A percentile compares a stretch with the other conserved stretches of the same genome.
Conservation (phyloP, 2,329 filamentous ascomycete genomes). For the Paecilomyces sp. region DNA sequence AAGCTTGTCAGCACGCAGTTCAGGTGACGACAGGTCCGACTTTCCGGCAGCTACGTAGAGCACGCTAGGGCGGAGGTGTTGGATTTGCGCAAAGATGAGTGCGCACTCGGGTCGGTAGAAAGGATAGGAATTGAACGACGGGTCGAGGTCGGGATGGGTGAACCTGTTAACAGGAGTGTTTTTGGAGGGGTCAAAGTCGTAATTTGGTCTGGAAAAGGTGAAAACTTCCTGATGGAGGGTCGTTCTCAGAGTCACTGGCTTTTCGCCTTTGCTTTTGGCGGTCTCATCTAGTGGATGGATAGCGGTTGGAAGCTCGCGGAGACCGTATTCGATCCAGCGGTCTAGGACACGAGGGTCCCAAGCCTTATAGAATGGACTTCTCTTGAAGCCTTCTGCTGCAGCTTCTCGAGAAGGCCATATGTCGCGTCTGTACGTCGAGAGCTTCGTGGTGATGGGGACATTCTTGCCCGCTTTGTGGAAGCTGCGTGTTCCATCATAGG, state of each 20-base stretch:
- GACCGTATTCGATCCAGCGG: constrained; percentile 62
- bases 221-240: constrained; percentile 80
- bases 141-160: constrained; percentile 41
- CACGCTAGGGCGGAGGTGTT: constrained; percentile 37
- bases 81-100: constrained; percentile 32
- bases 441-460: constrained; percentile 34
- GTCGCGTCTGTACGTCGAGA: constrained; percentile 68
- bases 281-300: constrained; percentile 23
- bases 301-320: constrained; percentile 66
- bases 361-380: constrained; percentile 66
- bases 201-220: constrained; percentile 42
- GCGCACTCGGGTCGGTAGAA: constrained; percentile 40
- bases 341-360: constrained; percentile 81
- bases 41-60: constrained; percentile 40
- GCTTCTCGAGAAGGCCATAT: constrained; percentile 69
- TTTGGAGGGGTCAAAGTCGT: constrained; percentile 51
- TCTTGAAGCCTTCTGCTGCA: constrained; percentile 60
- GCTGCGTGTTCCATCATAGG: constrained; percentile 23
- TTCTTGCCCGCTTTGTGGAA: constrained; percentile 14
- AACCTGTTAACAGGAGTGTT: constrained; percentile 29
- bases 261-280: constrained; percentile 6
- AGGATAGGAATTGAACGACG: constrained; percentile 21
- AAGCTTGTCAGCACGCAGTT: constrained; percentile 35
- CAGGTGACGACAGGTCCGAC: constrained; percentile 33
- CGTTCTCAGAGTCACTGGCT: constrained; percentile 64